These are phyloP conservation scores for Delonix regia DNA, from an alignment of 306 rosid genomes.

Conservation along the genomic window DNA sequence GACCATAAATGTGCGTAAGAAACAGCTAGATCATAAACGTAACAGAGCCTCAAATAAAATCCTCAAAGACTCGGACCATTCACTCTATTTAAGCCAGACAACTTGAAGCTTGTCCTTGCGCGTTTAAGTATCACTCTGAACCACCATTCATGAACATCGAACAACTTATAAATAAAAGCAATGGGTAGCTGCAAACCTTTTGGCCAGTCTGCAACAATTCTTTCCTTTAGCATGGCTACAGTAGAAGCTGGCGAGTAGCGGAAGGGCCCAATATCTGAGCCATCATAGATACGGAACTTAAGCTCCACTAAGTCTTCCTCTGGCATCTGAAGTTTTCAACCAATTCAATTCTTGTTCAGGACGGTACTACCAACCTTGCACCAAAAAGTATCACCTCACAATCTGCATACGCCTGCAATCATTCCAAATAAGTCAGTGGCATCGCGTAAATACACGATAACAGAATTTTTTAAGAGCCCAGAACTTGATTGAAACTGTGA, in stretches of 20 bases:
- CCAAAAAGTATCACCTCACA: not conserved
- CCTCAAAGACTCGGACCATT: constrained; percentile 2
- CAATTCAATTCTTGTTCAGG: not conserved
- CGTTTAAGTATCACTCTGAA: constrained; percentile 25
- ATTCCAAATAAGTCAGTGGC: too few species aligned
- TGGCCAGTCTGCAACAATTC: constrained; percentile 83
- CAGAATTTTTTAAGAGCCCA: too few species aligned
- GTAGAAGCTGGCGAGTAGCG: constrained; percentile 79
- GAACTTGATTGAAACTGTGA: too few species aligned
- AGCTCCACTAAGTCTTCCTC: constrained; percentile 86
- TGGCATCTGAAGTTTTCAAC: constrained; percentile 59
- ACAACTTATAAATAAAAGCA: not conserved
- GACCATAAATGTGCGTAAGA: not conserved
- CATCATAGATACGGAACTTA: constrained; percentile 86
- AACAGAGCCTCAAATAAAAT: not conserved
- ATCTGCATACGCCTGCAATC: constrained; percentile 11
- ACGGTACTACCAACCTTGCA: not conserved
- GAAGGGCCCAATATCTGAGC: constrained; percentile 86
- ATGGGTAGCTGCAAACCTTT: constrained; percentile 53
- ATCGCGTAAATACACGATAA: too few species aligned
- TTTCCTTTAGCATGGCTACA: constrained; percentile 76
- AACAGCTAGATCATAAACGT: not conserved
- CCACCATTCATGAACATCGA: constrained; percentile 9
- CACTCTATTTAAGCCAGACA: constrained; percentile 25
- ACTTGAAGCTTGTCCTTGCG: constrained; percentile 4